Evolutionary conservation across 2,329 filamentous ascomycete genomes (phyloP).

Genomic region (Fusarium haematococcum): DNA sequence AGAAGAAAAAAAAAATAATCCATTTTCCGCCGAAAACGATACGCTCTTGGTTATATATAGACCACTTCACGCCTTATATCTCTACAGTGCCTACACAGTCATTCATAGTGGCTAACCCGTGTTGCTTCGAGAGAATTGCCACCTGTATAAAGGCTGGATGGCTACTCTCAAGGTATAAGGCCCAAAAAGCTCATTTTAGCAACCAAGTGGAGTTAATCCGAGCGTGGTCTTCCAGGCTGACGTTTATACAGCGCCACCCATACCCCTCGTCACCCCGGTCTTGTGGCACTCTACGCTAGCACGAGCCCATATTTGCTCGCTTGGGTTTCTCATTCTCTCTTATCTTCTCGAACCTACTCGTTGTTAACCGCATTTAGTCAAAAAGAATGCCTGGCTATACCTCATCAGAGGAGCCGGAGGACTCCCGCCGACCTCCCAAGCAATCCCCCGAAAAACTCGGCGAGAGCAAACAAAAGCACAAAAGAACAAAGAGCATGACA

Average conservation of each 20-base stretch:
- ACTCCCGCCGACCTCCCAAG: constrained; percentile 53
- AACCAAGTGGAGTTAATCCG: neutral
- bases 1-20: too few species aligned
- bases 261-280: neutral
- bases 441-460: constrained; percentile 50
- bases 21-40: neutral
- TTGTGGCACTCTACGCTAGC: neutral
- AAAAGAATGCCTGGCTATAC: constrained; percentile 59
- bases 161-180: neutral
- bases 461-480: constrained; percentile 60
- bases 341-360: neutral
- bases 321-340: neutral
- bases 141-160: neutral
- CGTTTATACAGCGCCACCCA: neutral
- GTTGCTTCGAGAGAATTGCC: neutral
- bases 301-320: neutral
- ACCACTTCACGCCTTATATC: neutral
- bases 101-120: neutral
- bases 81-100: neutral
- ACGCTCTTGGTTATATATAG: neutral
- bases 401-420: constrained; percentile 63
- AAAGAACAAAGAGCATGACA: constrained; percentile 61
- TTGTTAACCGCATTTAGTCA: neutral
- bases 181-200: neutral
- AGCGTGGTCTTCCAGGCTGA: neutral